phyloP scores from a whole-genome alignment of 1,284 basidiomycete genomes.

The Lentinula novae-zelandiae region DNA sequence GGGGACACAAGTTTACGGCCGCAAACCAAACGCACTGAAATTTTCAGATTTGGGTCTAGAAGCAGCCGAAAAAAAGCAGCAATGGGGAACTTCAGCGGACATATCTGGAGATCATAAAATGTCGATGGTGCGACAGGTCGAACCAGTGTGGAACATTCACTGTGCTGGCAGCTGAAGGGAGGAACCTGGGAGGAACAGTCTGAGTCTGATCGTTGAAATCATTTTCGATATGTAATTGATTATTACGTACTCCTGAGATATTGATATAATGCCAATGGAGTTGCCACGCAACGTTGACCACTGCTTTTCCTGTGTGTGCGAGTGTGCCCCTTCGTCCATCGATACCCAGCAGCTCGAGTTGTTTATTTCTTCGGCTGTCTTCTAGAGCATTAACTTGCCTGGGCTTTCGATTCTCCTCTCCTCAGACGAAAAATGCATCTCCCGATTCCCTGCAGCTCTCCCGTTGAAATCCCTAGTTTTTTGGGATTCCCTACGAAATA shows the following conservation, averaged over 20 bases:
- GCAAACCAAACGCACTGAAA: no score
- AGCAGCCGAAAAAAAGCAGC: no score
- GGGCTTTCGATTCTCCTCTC: background rate
- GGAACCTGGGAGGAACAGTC: background rate
- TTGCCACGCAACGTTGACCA: background rate
- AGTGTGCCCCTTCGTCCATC: background rate
- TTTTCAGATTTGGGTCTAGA: no score
- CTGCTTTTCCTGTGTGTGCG: background rate
- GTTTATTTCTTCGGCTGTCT: background rate
- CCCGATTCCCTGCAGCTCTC: slow-evolving; percentile 12
- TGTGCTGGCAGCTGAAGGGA: background rate
- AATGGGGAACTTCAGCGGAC: no score
- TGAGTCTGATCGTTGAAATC: background rate
- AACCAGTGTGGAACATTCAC: background rate
- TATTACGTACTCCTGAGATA: background rate
- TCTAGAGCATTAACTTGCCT: slow-evolving; percentile 1
- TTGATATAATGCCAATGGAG: background rate
- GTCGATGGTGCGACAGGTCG: background rate
- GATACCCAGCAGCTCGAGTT: slow-evolving; percentile 2
- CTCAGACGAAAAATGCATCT: slow-evolving; percentile 10
- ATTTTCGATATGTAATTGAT: background rate
- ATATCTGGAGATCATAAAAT: background rate
- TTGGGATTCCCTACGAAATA: slow-evolving; percentile 13
- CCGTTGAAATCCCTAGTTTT: slow-evolving; percentile 9
- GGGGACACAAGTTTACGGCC: no score